Conservation (phyloP, 176 grass and related monocot species). For the Avena insularis region DNA sequence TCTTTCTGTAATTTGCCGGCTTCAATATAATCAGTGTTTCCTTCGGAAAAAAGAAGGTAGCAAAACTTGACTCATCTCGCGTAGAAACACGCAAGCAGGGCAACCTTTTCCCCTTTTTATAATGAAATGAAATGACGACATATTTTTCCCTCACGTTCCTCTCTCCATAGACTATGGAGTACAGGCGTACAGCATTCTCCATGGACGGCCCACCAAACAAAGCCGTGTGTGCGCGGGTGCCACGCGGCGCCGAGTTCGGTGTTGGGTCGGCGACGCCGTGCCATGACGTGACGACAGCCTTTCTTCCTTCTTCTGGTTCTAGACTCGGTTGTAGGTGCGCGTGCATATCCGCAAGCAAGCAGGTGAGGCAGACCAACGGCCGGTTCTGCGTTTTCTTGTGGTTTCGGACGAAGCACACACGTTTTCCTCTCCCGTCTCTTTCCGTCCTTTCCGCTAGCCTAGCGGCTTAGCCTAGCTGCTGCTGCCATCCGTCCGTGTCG, state of each 20-base stretch:
- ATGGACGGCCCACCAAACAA: neutral
- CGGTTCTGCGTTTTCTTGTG: constrained; percentile 6
- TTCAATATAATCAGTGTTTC: no score
- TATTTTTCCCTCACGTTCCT: no score
- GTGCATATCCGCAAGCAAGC: constrained; percentile 25
- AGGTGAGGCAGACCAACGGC: neutral
- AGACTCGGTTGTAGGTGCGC: constrained; percentile 8
- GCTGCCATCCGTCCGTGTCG: neutral
- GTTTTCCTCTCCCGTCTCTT: neutral
- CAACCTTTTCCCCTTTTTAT: no score
- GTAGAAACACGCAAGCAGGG: no score
- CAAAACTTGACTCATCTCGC: no score
- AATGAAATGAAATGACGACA: no score
- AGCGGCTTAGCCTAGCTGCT: neutral
- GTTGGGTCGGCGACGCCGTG: constrained; percentile 4
- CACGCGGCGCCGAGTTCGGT: neutral
- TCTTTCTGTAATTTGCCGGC: no score
- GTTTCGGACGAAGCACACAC: neutral
- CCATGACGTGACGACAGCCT: neutral
- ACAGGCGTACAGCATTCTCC: neutral
- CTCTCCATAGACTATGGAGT: no score
- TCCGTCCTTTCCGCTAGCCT: neutral
- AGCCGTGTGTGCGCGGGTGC: neutral
- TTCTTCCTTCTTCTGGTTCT: neutral
- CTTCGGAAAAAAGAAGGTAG: no score